Conservation (phyloP, 768 basidiomycete genomes). For the Rhizopogon vulgaris region DNA sequence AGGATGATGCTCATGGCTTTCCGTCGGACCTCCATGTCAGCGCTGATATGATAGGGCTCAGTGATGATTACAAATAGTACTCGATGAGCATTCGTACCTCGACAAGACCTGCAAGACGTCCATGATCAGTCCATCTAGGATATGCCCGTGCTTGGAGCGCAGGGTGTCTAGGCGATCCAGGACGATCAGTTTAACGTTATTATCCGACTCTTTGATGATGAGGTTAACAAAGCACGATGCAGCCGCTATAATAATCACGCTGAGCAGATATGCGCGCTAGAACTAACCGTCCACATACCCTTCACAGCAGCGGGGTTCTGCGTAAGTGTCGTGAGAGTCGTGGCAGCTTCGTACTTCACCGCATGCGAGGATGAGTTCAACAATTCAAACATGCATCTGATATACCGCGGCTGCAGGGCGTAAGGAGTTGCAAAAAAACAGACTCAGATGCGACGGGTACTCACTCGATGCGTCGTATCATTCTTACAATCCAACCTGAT, state of each 20-base stretch:
- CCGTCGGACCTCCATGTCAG: constrained; percentile 93
- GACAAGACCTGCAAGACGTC: constrained; percentile 89
- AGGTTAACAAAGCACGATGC: constrained; percentile 85
- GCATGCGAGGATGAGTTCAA: constrained; percentile 85
- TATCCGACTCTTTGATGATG: constrained; percentile 93
- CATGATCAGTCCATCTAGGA: constrained; percentile 90
- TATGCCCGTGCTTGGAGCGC: constrained; percentile 78
- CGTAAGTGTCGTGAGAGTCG: constrained; percentile 87
- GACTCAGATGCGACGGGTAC: constrained; percentile 19
- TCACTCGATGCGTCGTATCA: constrained; percentile 77
- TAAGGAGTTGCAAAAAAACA: constrained; percentile 4
- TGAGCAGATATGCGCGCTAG: constrained; percentile 1
- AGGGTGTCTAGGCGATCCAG: constrained; percentile 84
- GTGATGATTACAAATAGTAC: neutral
- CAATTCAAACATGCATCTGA: constrained; percentile 88
- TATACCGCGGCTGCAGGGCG: constrained; percentile 74
- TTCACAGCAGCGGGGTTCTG: constrained; percentile 96
- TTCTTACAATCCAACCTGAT: constrained; percentile 84
- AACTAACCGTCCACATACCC: constrained; percentile 39
- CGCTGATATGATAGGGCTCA: constrained; percentile 36
- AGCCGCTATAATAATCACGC: constrained; percentile 50
- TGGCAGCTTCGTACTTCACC: constrained; percentile 97
- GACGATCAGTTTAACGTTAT: constrained; percentile 98
- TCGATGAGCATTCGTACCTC: constrained; percentile 38
- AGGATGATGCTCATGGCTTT: constrained; percentile 88